Conservation (phyloP, 257 asterid species). For the Oldenlandia corymbosa region DNA sequence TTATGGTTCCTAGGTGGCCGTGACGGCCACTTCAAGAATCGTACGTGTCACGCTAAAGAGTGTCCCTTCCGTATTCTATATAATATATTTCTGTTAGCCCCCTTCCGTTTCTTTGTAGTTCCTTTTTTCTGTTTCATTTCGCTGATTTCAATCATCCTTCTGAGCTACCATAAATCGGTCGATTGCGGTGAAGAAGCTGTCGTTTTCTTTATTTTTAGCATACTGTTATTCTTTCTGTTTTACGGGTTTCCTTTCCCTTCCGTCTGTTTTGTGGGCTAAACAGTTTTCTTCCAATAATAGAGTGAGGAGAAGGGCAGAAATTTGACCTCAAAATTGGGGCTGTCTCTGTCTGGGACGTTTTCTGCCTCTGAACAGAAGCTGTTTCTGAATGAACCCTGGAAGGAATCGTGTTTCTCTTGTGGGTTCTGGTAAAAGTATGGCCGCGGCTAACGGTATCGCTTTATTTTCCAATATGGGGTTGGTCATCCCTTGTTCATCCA, state of each 20-base stretch:
- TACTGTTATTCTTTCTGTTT: too few species aligned
- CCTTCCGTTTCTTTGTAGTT: not conserved
- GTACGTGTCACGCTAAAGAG: not conserved
- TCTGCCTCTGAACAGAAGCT: not conserved
- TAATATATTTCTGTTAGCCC: not conserved
- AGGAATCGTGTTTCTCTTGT: not conserved
- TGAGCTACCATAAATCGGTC: not conserved
- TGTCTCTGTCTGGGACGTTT: not conserved
- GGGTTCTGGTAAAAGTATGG: conserved; percentile 12
- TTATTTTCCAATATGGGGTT: conserved; percentile 12
- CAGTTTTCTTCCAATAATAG: not conserved
- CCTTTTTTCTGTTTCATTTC: not conserved
- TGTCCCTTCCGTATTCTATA: too few species aligned
- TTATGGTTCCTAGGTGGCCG: conserved; percentile 2
- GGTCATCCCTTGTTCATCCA: conserved; percentile 6
- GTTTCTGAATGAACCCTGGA: not conserved
- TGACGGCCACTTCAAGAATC: conserved; percentile 15
- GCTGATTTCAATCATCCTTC: not conserved
- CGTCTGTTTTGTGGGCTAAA: conserved; percentile 8
- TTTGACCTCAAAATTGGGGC: not conserved
- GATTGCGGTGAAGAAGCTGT: not conserved
- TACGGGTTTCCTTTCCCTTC: not conserved
- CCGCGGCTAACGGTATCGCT: conserved; percentile 17
- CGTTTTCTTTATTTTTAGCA: not conserved
- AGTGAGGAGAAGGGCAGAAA: not conserved